These are phyloP conservation scores for Mycena maculata DNA, from an alignment of 768 basidiomycete species.

Conservation along the genomic window DNA sequence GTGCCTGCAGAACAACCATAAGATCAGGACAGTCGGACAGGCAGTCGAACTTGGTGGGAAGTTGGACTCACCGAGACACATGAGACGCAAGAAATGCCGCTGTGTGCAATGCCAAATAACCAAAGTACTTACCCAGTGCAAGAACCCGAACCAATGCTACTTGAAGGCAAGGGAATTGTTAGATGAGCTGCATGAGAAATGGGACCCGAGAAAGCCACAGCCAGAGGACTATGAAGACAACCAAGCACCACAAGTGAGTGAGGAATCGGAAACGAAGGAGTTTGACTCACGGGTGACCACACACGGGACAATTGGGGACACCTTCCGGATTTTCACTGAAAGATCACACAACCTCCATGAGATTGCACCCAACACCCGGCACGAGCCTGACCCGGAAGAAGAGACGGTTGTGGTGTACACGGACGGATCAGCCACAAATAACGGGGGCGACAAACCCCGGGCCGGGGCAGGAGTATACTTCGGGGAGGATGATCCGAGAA, in stretches of 20 bases:
- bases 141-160: conserved; percentile 20
- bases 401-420: conserved; percentile 7
- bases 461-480: no score
- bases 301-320: background rate
- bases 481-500: no score
- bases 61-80: background rate
- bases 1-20: conserved; percentile 9
- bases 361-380: background rate
- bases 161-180: conserved; percentile 7
- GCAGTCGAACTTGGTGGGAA: background rate
- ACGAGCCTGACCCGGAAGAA: background rate
- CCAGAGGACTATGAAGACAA: conserved; percentile 24
- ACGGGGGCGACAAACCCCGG: conserved; percentile 8
- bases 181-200: conserved; percentile 8
- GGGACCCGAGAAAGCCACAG: conserved; percentile 14
- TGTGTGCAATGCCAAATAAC: background rate
- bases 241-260: no score
- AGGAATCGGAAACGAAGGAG: background rate
- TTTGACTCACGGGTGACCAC: conserved; percentile 15
- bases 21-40: background rate
- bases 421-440: conserved; percentile 30
- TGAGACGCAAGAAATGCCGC: background rate
- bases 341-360: background rate
- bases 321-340: conserved; percentile 26
- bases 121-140: background rate